Evolutionary conservation across 805 yeast genomes (phyloP), one percentile per base, ranked within the genome.

Genomic region (Lipomyces starkeyi): DNA sequence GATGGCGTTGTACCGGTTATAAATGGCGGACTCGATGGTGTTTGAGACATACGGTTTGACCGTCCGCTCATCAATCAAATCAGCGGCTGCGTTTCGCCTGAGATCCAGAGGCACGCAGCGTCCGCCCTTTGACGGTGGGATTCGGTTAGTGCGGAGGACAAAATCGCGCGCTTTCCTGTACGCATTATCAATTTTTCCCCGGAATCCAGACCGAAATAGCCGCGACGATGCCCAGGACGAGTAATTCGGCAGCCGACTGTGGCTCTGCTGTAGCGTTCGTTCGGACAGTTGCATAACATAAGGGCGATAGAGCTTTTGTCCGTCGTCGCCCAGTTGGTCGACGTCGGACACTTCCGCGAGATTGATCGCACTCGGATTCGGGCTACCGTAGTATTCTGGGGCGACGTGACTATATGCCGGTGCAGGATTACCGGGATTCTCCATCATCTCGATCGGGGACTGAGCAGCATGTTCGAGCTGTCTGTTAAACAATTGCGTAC

Each of bases 21-120:
- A 95, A 74, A 93, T 87, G 2, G 98, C 90, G 0, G 98, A 93
- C 0, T 96, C 91, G 68, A 95, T 89, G 35, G 83, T 73, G 78
- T 95, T 95, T 67, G 83, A 78, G 64, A 84, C 74, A 77, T 89
- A 94, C 0, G 91, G 87, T 55, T 77, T 82, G 5, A 82, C 78
- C 5, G 84, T 85, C 68, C 97, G 83, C 75, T 90, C 95, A 78
- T 94, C 98, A 1, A 88, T 74, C 49, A 89, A 79, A 1, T 56
- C 27, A 69, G 68, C 8, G 73, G 71, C 73, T 35, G 78, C 76
- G 27, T 78, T 71, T 13, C 56, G 34, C 27, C 34, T 29, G 47
- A 75, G 77, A 2, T 77, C 77, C 6, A 92, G 76, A 0, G 97
- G 97, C n/a, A 93, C 85, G 47, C 83, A 80, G 68, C 98, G 82